Percentiles rank a stretch among this genome's conserved stretches.
Conservation (phyloP, 352 stramenopile species). For the Elongisporangium undulatum region DNA sequence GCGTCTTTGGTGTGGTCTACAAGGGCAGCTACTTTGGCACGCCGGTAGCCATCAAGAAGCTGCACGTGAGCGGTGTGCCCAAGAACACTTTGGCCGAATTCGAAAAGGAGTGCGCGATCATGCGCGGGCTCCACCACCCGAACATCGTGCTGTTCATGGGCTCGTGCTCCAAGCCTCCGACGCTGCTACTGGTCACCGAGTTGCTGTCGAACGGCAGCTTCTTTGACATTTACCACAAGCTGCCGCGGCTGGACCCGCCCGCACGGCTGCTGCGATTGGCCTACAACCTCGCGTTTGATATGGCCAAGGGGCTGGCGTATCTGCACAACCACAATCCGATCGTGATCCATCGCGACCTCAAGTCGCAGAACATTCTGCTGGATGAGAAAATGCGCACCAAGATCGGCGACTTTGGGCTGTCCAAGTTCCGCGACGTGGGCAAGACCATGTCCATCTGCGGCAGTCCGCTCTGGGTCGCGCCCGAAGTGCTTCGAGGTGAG, state of each 20-base stretch:
- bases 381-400: constrained; percentile 85
- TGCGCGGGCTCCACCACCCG: constrained; percentile 92
- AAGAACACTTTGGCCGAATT: constrained; percentile 84
- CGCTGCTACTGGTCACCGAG: constrained; percentile 95
- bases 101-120: constrained; percentile 83
- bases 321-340: constrained; percentile 96
- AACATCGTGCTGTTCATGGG: constrained; percentile 99
- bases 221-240: constrained; percentile 88
- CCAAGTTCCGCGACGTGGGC: constrained; percentile 80
- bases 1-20: constrained; percentile 81
- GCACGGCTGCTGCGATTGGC: constrained; percentile 57
- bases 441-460: constrained; percentile 88
- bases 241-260: constrained; percentile 36
- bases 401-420: constrained; percentile 79
- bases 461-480: constrained; percentile 75
- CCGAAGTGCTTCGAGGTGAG: constrained; percentile 73
- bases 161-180: constrained; percentile 95
- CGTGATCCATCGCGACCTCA: constrained; percentile 95
- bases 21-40: constrained; percentile 84
- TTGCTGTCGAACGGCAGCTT: constrained; percentile 83
- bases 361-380: constrained; percentile 76
- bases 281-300: constrained; percentile 84
- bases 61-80: constrained; percentile 68
- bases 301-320: constrained; percentile 94
- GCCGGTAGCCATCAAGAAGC: constrained; percentile 80